phyloP scores from a whole-genome alignment of 2,329 filamentous ascomycete species.

The Scorias spongiosa region DNA sequence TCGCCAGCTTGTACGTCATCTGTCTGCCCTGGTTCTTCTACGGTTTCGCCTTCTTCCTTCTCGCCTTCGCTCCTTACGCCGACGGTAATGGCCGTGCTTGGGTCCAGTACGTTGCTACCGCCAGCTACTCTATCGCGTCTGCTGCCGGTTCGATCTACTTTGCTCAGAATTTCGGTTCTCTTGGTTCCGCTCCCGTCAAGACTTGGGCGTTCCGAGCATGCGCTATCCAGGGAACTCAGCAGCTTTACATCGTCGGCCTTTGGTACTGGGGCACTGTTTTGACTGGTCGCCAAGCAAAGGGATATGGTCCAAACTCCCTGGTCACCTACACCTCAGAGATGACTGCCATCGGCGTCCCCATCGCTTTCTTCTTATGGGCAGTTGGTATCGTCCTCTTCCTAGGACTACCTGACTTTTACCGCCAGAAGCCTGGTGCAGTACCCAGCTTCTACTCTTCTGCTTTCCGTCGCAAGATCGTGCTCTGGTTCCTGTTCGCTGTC shows the following conservation, averaged over 20 bases:
- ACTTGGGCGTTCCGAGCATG: conserved; percentile 54
- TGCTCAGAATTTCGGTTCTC: conserved; percentile 44
- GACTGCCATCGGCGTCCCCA: conserved; percentile 40
- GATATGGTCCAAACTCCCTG: conserved; percentile 2
- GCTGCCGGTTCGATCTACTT: conserved; percentile 51
- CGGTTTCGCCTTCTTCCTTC: conserved; percentile 45
- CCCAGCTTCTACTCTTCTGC: conserved; percentile 51
- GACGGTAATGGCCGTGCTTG: conserved; percentile 29
- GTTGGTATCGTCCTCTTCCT: conserved; percentile 41
- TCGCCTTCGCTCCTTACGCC: conserved; percentile 47
- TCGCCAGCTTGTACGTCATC: conserved; percentile 43
- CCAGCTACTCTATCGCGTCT: conserved; percentile 46
- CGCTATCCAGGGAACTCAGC: conserved; percentile 51
- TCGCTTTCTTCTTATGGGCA: conserved; percentile 42
- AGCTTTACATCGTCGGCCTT: conserved; percentile 47
- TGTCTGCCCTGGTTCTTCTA: conserved; percentile 49
- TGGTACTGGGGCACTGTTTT: conserved; percentile 49
- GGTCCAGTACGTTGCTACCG: conserved; percentile 47
- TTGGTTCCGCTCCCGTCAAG: conserved; percentile 41
- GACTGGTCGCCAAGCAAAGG: conserved; percentile 1
- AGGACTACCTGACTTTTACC: conserved; percentile 53
- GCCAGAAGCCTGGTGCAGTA: conserved; percentile 46
- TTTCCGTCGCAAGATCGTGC: conserved; percentile 46
- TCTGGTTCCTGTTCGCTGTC: conserved; percentile 52
- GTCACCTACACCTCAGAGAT: conserved; percentile 13